Percentiles rank a stretch among this genome's conserved stretches.
phyloP scores from a whole-genome alignment of 2,329 filamentous ascomycete species.

The Aspergillus neoniger region DNA sequence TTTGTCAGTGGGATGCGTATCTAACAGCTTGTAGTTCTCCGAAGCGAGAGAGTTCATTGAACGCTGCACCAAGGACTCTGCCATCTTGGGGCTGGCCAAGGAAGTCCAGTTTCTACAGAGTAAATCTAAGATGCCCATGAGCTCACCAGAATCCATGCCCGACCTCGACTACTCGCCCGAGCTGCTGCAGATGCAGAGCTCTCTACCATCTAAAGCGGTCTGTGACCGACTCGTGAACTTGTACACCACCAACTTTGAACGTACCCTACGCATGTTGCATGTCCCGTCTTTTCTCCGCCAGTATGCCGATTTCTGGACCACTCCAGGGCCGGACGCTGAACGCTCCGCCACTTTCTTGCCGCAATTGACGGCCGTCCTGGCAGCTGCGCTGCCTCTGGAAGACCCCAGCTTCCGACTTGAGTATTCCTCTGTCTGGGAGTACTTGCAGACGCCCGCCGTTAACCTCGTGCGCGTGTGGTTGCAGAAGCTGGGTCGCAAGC shows the following conservation, averaged over 20 bases:
- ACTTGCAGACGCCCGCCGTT: slow-evolving; percentile 19
- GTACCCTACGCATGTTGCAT: slow-evolving; percentile 23
- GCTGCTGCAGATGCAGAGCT: slow-evolving; percentile 13
- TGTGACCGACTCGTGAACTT: slow-evolving; percentile 22
- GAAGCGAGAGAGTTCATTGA: slow-evolving; percentile 26
- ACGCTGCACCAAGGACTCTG: slow-evolving; percentile 19
- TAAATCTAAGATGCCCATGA: slow-evolving; percentile 15
- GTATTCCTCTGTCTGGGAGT: slow-evolving; percentile 17
- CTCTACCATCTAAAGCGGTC: slow-evolving; percentile 18
- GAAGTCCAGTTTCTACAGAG: slow-evolving; percentile 29
- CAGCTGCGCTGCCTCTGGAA: slow-evolving; percentile 8
- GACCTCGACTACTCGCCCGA: slow-evolving; percentile 19
- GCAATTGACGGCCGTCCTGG: slow-evolving; percentile 21
- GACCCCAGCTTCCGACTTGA: slow-evolving; percentile 2
- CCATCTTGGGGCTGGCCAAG: slow-evolving; percentile 22
- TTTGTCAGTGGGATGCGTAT: neutral
- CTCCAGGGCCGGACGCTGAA: slow-evolving; percentile 8
- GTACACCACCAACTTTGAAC: slow-evolving; percentile 25
- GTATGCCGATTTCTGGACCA: slow-evolving; percentile 21
- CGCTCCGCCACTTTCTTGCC: slow-evolving; percentile 18
- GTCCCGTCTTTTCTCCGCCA: slow-evolving; percentile 21
- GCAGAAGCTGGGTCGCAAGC: slow-evolving; percentile 22
- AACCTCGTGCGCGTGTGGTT: slow-evolving; percentile 19
- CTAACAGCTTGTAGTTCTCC: slow-evolving; percentile 17
- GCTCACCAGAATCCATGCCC: slow-evolving; percentile 20